Evolutionary conservation across 768 basidiomycete species (phyloP), one percentile per base, ranked within the genome.

Genomic region (Hemileccinum impolitum): DNA sequence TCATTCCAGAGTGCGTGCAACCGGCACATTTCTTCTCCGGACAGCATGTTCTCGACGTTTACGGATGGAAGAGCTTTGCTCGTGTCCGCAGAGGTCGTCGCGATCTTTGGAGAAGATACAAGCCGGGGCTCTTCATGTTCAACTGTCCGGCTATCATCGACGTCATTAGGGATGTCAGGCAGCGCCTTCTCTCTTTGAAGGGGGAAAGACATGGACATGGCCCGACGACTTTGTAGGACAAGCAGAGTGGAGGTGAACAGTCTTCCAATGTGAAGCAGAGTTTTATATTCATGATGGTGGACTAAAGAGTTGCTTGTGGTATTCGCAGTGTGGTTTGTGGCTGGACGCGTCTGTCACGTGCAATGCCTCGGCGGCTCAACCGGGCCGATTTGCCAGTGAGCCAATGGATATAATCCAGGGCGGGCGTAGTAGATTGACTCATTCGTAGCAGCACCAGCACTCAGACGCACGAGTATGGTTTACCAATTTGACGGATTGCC

Each of bases 1-100:
- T 41, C 65, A 11, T 66, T 64, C 65, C 65, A 66, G 21, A 59
- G 51, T 12, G 57, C 52, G 37, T 53, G 58, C 17, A 64, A 35
- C 31, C 41, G 41, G 12, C 25, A 15, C 48, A 58, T 51, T 12
- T 67, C 64, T 41, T 50, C 54, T 9, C 19, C 23, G 2, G 65
- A 57, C 18, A 61, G 38, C 13, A 25, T 45, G 11, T 53, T 49
- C 45, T 64, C 66, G 17, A 55, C 26, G 3, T 47, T 45, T 30
- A 60, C 38, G n/a, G 51, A 39, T 25, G 62, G 59, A 17, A 50
- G 55, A 4, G 25, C n/a, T 37, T 53, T 58, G 39, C 47, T 25
- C n/a, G 21, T 39, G 30, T 42, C 18, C 5, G 37, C 26, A 14
- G 38, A 28, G 7, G 25, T 11, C 10, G n/a, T 23, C 6, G 23